phyloP scores from a whole-genome alignment of 2,329 filamentous ascomycete genomes.

The Paecilomyces sp. region DNA sequence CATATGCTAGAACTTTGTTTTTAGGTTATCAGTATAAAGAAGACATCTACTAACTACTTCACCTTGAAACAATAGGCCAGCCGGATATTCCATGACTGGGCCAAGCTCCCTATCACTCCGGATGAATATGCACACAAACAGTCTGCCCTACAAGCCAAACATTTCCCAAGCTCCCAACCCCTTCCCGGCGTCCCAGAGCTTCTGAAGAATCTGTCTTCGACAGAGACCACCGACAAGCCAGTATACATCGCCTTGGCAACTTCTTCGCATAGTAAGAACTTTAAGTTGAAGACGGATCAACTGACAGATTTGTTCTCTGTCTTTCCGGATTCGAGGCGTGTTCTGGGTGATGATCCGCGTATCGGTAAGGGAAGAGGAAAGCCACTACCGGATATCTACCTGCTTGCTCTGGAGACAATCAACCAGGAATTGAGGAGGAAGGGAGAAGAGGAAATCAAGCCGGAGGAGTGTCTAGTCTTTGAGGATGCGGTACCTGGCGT shows the following conservation, averaged over 20 bases:
- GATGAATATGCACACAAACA: conserved; percentile 60
- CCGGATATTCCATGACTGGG: conserved; percentile 70
- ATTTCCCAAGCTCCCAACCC: conserved; percentile 68
- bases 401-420: conserved; percentile 75
- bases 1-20: conserved; percentile 1
- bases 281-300: conserved; percentile 64
- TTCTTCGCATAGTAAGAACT: conserved; percentile 66
- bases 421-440: conserved; percentile 60
- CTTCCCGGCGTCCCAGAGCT: conserved; percentile 71
- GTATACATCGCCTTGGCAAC: conserved; percentile 84
- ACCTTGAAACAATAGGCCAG: conserved; percentile 36
- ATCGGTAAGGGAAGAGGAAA: conserved; percentile 79
- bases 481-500: conserved; percentile 93
- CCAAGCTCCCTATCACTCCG: conserved; percentile 67
- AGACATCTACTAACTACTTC: neutral
- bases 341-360: conserved; percentile 78
- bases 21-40: neutral
- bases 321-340: conserved; percentile 63
- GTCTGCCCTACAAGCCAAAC: conserved; percentile 56
- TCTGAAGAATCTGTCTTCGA: conserved; percentile 40
- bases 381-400: conserved; percentile 88
- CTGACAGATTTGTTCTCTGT: conserved; percentile 44
- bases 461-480: conserved; percentile 90
- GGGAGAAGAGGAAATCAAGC: conserved; percentile 58
- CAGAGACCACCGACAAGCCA: conserved; percentile 29